These are phyloP conservation scores for Cercophora samala DNA, from an alignment of 495 filamentous ascomycete species.

Conservation along the genomic window DNA sequence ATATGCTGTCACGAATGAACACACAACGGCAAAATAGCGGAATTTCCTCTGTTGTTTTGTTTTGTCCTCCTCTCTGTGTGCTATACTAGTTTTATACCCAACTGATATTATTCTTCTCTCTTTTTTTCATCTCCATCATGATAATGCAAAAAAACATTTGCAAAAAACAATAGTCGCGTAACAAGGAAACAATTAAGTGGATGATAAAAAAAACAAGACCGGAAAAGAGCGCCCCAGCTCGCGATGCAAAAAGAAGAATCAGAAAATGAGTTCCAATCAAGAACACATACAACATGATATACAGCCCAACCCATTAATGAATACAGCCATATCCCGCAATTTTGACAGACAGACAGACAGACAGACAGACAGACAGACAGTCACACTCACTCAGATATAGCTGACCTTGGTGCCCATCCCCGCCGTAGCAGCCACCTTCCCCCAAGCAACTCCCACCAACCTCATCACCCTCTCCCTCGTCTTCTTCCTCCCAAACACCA, in stretches of 20 bases:
- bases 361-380: too few relatives aligned
- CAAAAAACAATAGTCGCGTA: not conserved
- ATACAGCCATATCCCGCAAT: not conserved
- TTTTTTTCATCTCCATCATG: not conserved
- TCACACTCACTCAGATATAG: constrained; percentile 59
- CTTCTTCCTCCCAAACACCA: constrained; percentile 70
- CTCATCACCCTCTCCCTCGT: constrained; percentile 70
- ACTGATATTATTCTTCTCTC: not conserved
- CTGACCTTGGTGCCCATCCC: constrained; percentile 98
- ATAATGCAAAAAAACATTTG: not conserved
- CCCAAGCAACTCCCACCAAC: constrained; percentile 68
- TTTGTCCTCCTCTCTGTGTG: not conserved
- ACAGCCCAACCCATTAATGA: not conserved
- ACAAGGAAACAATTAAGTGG: not conserved
- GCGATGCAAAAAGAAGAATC: constrained; percentile 3
- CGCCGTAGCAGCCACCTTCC: constrained; percentile 77
- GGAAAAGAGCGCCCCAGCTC: not conserved
- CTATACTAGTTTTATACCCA: not conserved
- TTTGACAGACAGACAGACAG: too few relatives aligned
- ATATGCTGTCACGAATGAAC: not conserved
- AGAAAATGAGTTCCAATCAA: not conserved
- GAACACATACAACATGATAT: not conserved
- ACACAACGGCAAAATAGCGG: too few relatives aligned
- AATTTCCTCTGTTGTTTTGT: not conserved
- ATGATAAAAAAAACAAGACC: not conserved